These are phyloP conservation scores for Puccinia triticina DNA, from an alignment of 1,284 basidiomycete species.

Conservation along the genomic window DNA sequence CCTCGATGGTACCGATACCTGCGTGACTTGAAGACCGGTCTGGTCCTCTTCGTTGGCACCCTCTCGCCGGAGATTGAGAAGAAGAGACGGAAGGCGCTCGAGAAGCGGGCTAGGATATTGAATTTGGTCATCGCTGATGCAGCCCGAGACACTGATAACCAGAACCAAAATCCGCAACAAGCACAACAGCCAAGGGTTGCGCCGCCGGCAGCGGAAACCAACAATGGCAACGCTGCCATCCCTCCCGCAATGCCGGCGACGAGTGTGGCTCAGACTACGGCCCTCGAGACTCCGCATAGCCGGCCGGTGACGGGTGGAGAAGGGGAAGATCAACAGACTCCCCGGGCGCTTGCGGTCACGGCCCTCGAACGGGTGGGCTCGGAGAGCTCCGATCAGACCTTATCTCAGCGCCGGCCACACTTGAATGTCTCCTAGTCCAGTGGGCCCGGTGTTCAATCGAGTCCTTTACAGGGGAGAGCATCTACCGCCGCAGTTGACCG, in stretches of 20 bases:
- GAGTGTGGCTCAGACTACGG: background rate
- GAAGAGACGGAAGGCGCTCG: slow-evolving; percentile 56
- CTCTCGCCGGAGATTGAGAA: slow-evolving; percentile 58
- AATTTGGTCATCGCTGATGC: too few species aligned
- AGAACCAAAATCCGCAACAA: background rate
- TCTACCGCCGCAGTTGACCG: too few species aligned
- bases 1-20: slow-evolving; percentile 48
- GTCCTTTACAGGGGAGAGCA: too few species aligned
- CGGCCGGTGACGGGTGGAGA: background rate
- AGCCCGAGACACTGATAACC: slow-evolving; percentile 29
- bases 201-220: background rate
- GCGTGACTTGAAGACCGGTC: slow-evolving; percentile 49
- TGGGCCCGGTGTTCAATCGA: too few species aligned
- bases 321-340: background rate
- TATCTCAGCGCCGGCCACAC: background rate
- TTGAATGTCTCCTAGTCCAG: background rate
- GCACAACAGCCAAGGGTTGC: background rate
- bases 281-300: background rate
- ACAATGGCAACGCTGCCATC: background rate
- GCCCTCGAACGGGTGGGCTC: slow-evolving; percentile 5
- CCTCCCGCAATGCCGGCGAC: background rate
- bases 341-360: background rate
- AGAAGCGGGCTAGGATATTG: too few species aligned
- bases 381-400: background rate
- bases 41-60: slow-evolving; percentile 58